Evolutionary conservation across 2,329 filamentous ascomycete species (phyloP), one percentile per base, ranked within the genome.

Genomic region (Emericellopsis atlantica): DNA sequence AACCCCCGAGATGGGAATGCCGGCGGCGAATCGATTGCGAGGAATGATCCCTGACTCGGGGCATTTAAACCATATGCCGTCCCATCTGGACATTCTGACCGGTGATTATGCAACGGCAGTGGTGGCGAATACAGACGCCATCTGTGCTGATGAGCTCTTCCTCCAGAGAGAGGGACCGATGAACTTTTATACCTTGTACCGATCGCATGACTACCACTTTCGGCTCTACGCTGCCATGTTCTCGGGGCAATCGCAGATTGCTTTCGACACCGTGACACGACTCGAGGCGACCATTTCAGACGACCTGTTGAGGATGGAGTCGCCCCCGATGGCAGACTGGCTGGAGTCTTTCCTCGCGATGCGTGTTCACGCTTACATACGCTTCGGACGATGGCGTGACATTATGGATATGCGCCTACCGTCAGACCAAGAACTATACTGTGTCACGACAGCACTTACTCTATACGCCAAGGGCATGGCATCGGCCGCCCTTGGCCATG

Each of bases 201-300:
- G 84, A 12, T 72, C 74, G 39, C 84, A 90, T 53, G 69, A 89
- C 52, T 80, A 79, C 49, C 84, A 89, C 52, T 87, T 84, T 47
- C 70, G 76, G 2, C 72, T 88, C 39, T 89, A 89, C 53, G 79
- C 79, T 1, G 82, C 83, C 43, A 85, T 89, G 82, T 82, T 89
- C 48, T 74, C 81, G 0, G 84, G 79, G 0, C 74, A 81, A 52
- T 81, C 67, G 2, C 54, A 61, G 21, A 63, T 79, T 10, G 79
- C 81, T 0, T 54, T 88, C 2, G 70, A 81, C 1, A 79, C 80
- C 0, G 72, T 74, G 0, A 48, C 53, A 0, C 61, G 66, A 36
- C 68, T 88, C 37, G 81, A 87, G 51, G 59, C 58, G 0, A 74
- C 75, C 0, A 60, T 88, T 4, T 72, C 82, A 0, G 74, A 81